Conservation (phyloP, 306 rosid species). For the Alnus glutinosa region DNA sequence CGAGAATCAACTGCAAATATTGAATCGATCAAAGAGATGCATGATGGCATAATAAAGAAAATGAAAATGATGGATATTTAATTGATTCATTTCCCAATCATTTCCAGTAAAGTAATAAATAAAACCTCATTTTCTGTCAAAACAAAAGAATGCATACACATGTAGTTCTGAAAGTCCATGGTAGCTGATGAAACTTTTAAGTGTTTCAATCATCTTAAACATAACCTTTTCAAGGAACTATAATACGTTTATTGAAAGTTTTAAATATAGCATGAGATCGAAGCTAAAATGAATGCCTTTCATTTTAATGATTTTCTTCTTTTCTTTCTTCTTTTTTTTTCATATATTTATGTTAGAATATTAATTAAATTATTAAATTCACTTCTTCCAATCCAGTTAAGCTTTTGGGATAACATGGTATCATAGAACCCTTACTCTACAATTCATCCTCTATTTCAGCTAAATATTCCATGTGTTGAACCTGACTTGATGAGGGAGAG, state of each 20-base stretch:
- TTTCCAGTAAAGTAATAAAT: background rate
- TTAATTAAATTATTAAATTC: too few species aligned
- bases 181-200: background rate
- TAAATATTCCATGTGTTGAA: too few species aligned
- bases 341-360: too few species aligned
- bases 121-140: background rate
- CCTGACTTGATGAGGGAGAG: too few species aligned
- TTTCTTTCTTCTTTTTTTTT: too few species aligned
- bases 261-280: background rate
- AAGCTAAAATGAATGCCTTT: background rate
- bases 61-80: background rate
- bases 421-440: too few species aligned
- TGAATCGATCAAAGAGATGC: conserved; percentile 7
- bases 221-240: background rate
- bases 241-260: background rate
- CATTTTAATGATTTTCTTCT: too few species aligned
- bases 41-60: conserved; percentile 11
- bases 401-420: too few species aligned
- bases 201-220: background rate
- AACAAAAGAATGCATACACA: background rate
- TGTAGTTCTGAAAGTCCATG: background rate
- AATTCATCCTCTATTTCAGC: too few species aligned
- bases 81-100: background rate
- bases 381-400: too few species aligned
- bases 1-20: background rate